phyloP scores from a whole-genome alignment of 2,329 filamentous ascomycete genomes.

The Aureobasidium pullulans region DNA sequence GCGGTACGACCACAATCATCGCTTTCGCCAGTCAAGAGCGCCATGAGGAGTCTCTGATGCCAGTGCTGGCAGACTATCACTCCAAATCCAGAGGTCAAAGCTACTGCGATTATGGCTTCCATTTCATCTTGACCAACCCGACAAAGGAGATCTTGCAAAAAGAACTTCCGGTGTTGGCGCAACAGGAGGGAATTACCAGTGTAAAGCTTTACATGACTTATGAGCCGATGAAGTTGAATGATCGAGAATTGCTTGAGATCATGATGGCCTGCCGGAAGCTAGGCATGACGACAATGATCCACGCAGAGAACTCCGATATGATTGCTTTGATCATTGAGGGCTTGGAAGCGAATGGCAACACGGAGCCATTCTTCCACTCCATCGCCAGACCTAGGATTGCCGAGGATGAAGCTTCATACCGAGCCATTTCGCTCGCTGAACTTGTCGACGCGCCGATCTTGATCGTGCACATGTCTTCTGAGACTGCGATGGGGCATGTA shows the following conservation, averaged over 20 bases:
- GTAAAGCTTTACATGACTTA: conserved; percentile 51
- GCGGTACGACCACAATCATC: conserved; percentile 53
- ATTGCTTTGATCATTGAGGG: conserved; percentile 37
- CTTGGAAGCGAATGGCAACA: conserved; percentile 33
- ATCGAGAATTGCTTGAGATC: conserved; percentile 45
- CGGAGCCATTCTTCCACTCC: conserved; percentile 40
- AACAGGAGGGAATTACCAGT: conserved; percentile 38
- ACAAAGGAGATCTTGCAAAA: conserved; percentile 31
- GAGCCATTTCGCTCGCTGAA: conserved; percentile 44
- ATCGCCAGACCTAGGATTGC: conserved; percentile 40
- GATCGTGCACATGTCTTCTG: conserved; percentile 46
- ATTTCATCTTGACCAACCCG: conserved; percentile 45
- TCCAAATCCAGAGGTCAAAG: conserved; percentile 36
- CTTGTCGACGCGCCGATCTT: conserved; percentile 46
- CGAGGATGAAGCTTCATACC: conserved; percentile 44
- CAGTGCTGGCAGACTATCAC: conserved; percentile 43
- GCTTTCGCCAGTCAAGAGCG: conserved; percentile 50
- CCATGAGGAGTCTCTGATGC: conserved; percentile 38
- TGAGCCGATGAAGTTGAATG: conserved; percentile 42
- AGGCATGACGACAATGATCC: conserved; percentile 44
- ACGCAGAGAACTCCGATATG: conserved; percentile 43
- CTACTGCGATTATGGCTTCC: conserved; percentile 53
- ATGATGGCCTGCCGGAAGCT: conserved; percentile 40
- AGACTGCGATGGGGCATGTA: conserved; percentile 27
- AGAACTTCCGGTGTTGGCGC: conserved; percentile 36